Evolutionary conservation across 352 stramenopile species (phyloP), one percentile per base, ranked within the genome.

Genomic region (Aphanomyces euteiches): DNA sequence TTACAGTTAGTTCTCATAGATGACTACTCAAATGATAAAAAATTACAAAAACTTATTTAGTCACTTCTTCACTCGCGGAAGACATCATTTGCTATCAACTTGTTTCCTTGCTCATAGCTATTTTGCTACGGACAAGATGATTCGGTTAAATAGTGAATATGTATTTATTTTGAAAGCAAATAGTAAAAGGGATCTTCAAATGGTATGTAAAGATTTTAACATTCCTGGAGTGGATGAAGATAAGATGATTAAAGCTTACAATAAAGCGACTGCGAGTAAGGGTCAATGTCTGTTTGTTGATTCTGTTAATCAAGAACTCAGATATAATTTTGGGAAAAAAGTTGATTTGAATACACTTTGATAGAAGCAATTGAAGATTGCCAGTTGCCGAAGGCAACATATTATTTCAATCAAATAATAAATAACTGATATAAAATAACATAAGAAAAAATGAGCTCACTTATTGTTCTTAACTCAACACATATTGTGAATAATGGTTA

Each of bases 61-160:
- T 63, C 74, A 79, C 56, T 79, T 69, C 34, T 78, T 76, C 12
- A 77, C 61, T 12, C 43, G 76, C 54, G 68, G 76, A 17, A n/a
- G 76, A 37, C 76, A 79, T 39, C 67, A 73, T 28, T 36, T 61
- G 5, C 28, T 79, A 59, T 63, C 17, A 12, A 75, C 67, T 3
- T 72, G 77, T 63, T 79, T 81, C 50, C n/a, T 79, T 6, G 47
- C 41, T 38, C 73, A 77, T 53, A 71, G 39, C 1, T 73, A 79
- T 39, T 81, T 81, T 66, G 74, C 73, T n/a, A 75, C 60, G 0
- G 73, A 79, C 47, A 81, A 76, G 47, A 78, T 79, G 72, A 78
- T 79, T 63, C 59, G 73, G 43, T 69, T 79, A 56, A 79, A 78
- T 54, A 34, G 17, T 21, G 73, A 77, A 66, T 76, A 76, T 15